A percentile compares a stretch with the other conserved stretches of the same genome.
phyloP scores from a whole-genome alignment of 179 eudicot genomes.

The Silene noctiflora region DNA sequence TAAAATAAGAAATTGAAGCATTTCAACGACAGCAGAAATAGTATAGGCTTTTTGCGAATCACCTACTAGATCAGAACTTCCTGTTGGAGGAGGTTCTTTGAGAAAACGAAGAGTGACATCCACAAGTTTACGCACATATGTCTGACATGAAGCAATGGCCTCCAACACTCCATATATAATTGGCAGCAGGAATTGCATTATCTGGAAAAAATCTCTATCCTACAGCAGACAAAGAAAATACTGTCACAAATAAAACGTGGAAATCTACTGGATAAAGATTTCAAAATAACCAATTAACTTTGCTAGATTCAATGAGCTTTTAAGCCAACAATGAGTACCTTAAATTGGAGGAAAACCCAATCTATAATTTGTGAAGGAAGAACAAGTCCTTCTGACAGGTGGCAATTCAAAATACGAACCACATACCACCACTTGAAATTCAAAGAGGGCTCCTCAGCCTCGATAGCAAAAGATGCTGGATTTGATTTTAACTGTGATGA shows the following conservation, averaged over 20 bases:
- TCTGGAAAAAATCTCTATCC: slow-evolving; percentile 73
- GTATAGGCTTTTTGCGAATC: slow-evolving; percentile 69
- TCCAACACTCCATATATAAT: slow-evolving; percentile 69
- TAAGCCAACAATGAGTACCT: slow-evolving; percentile 46
- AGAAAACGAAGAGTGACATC: slow-evolving; percentile 68
- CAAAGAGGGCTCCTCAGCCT: slow-evolving; percentile 78
- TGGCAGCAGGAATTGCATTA: slow-evolving; percentile 82
- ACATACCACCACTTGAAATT: slow-evolving; percentile 97
- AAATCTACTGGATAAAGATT: background rate
- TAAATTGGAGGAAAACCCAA: slow-evolving; percentile 88
- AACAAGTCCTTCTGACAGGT: slow-evolving; percentile 75
- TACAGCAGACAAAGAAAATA: slow-evolving; percentile 33
- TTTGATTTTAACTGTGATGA: slow-evolving; percentile 51
- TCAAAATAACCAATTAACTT: background rate
- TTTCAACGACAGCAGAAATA: slow-evolving; percentile 68
- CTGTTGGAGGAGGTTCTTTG: slow-evolving; percentile 54
- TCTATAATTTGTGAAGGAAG: slow-evolving; percentile 80
- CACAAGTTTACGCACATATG: slow-evolving; percentile 72
- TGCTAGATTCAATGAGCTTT: background rate
- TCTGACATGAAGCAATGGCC: slow-evolving; percentile 65
- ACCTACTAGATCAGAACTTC: slow-evolving; percentile 72
- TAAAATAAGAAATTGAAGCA: slow-evolving; percentile 80
- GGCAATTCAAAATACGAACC: slow-evolving; percentile 90
- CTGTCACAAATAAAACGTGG: background rate
- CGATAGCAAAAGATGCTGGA: slow-evolving; percentile 32